Evolutionary conservation across 1,284 basidiomycete genomes (phyloP).

Genomic region (Ceratobasidium sp.): DNA sequence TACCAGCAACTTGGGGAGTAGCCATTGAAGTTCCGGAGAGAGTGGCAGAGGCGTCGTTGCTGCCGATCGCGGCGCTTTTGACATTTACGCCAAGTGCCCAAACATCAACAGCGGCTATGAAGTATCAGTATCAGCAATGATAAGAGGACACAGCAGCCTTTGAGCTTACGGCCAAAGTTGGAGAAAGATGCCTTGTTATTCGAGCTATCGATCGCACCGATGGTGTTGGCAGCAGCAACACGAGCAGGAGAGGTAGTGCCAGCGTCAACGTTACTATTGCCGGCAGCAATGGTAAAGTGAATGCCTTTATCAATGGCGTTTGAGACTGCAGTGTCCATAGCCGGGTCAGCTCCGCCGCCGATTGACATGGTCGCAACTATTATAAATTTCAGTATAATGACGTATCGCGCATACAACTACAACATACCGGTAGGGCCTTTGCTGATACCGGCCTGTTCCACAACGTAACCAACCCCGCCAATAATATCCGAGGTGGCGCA

Average conservation of each 20-base stretch:
- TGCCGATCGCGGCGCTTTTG: conserved; percentile 38
- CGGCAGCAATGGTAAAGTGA: conserved; percentile 95
- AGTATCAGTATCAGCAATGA: background rate
- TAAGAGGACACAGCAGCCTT: background rate
- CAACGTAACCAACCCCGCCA: conserved; percentile 75
- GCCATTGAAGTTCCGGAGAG: conserved; percentile 39
- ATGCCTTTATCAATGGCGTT: conserved; percentile 81
- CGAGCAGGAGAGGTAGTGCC: conserved; percentile 57
- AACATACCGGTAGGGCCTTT: background rate
- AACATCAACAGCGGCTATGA: conserved; percentile 40
- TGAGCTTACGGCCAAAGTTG: conserved; percentile 65
- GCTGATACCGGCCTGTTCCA: background rate
- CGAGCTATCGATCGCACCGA: conserved; percentile 81
- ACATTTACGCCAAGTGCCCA: conserved; percentile 52
- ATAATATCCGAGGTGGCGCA: conserved; percentile 97
- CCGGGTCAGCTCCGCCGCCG: conserved; percentile 30
- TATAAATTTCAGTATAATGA: background rate
- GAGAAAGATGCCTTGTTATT: conserved; percentile 93
- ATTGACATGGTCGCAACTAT: conserved; percentile 45
- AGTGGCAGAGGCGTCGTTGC: conserved; percentile 24
- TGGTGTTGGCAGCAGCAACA: conserved; percentile 85
- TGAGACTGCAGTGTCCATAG: conserved; percentile 44
- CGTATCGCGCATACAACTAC: background rate
- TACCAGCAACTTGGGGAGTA: conserved; percentile 33
- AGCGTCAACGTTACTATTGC: conserved; percentile 69